Evolutionary conservation across 2,329 filamentous ascomycete genomes (phyloP).

Genomic region (Claviceps cyperi): DNA sequence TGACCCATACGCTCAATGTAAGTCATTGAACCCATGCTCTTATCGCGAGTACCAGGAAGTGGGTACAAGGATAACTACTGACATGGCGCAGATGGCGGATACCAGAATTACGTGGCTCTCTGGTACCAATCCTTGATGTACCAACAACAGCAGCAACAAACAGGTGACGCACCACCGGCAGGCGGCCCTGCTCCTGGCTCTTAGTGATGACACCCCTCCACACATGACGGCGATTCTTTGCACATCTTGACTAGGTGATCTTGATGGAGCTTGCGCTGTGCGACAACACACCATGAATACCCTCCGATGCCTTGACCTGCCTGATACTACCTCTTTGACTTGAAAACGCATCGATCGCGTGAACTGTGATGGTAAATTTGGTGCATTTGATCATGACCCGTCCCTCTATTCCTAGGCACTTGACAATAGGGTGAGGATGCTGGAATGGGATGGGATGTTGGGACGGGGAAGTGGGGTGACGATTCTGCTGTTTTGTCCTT

Average conservation of each 20-base stretch:
- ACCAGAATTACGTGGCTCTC: conserved; percentile 63
- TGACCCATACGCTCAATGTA: conserved; percentile 65
- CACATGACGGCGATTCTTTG: conserved; percentile 3
- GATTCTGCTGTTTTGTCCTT: neutral
- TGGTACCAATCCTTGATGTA: conserved; percentile 59
- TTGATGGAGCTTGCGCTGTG: conserved; percentile 15
- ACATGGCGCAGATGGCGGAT: conserved; percentile 51
- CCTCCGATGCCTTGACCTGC: conserved; percentile 20
- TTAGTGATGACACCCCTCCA: conserved; percentile 17
- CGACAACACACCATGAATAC: conserved; percentile 1
- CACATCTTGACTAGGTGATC: conserved; percentile 19
- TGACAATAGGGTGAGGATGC: neutral
- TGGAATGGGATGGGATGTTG: no score
- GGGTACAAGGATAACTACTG: neutral
- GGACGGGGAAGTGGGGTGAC: neutral
- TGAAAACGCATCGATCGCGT: conserved; percentile 10
- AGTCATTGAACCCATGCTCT: conserved; percentile 14
- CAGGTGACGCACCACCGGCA: conserved; percentile 22
- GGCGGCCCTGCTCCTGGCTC: conserved; percentile 23
- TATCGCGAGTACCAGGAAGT: neutral
- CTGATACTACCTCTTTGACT: conserved; percentile 16
- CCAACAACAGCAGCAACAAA: conserved; percentile 26
- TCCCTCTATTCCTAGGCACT: neutral
- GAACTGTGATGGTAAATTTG: conserved; percentile 16
- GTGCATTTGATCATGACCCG: conserved; percentile 4